These are phyloP conservation scores for Leccinum fallax DNA, from an alignment of 1,284 basidiomycete species.

Conservation along the genomic window DNA sequence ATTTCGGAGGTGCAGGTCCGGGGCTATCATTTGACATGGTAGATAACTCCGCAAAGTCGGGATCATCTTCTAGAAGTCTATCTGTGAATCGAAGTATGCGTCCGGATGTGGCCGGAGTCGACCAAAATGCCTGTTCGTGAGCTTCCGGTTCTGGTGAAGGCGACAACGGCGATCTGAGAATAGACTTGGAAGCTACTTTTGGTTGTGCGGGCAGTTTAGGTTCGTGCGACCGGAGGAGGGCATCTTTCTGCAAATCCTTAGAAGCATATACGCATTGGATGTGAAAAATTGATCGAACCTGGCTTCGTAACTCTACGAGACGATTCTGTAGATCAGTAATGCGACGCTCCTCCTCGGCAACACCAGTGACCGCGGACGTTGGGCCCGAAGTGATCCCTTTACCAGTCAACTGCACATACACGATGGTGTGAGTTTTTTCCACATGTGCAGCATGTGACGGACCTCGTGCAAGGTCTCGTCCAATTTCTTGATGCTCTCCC, in stretches of 20 bases:
- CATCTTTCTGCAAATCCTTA: conserved; percentile 44
- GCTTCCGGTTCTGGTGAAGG: conserved; percentile 33
- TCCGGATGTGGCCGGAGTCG: conserved; percentile 54
- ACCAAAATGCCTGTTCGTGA: conserved; percentile 62
- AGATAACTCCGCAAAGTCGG: conserved; percentile 56
- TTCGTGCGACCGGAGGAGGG: conserved; percentile 38
- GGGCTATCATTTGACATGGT: conserved; percentile 56
- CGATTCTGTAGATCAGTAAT: conserved; percentile 56
- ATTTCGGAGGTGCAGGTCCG: conserved; percentile 34
- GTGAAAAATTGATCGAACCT: conserved; percentile 36
- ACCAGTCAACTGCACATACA: conserved; percentile 22
- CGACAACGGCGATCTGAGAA: conserved; percentile 9
- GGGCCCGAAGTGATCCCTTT: conserved; percentile 40
- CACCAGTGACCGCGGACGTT: conserved; percentile 38
- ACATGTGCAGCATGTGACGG: conserved; percentile 23
- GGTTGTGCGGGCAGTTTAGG: conserved; percentile 14
- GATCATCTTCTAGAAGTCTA: conserved; percentile 63
- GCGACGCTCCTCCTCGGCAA: conserved; percentile 58
- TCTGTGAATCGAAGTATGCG: conserved; percentile 63
- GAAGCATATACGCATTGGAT: conserved; percentile 2
- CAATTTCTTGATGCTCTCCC: conserved; percentile 54
- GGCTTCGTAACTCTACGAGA: conserved; percentile 54
- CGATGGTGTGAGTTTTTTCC: conserved; percentile 1
- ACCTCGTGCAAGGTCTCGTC: conserved; percentile 57
- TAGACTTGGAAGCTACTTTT: conserved; percentile 14